phyloP scores from a whole-genome alignment of 2,329 filamentous ascomycete species.

The Alternaria dauci region DNA sequence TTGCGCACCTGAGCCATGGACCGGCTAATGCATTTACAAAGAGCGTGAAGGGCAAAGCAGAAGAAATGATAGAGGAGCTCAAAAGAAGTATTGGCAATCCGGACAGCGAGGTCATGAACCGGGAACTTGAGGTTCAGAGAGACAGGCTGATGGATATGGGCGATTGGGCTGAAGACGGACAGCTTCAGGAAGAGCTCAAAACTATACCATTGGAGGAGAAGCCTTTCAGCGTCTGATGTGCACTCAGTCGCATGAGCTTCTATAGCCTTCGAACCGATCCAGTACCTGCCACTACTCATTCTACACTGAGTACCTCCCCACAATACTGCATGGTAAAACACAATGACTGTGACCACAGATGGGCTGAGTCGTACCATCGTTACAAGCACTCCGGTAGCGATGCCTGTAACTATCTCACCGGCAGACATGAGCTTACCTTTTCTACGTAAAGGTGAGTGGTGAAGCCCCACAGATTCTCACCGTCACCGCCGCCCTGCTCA shows the following conservation, averaged over 20 bases:
- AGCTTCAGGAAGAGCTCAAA: neutral
- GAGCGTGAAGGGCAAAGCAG: conserved; percentile 50
- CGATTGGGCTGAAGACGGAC: conserved; percentile 27
- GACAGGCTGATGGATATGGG: conserved; percentile 43
- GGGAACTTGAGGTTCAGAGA: conserved; percentile 39
- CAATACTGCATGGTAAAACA: neutral
- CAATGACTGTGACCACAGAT: neutral
- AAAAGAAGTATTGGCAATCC: conserved; percentile 33
- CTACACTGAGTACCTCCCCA: neutral
- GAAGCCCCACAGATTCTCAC: conserved; percentile 1
- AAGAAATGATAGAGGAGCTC: conserved; percentile 42
- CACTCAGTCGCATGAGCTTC: neutral
- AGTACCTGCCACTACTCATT: neutral
- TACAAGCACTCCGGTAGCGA: neutral
- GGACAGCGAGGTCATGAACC: conserved; percentile 30
- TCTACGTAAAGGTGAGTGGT: conserved; percentile 16
- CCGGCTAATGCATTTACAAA: conserved; percentile 51
- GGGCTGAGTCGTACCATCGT: neutral
- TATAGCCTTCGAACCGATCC: neutral
- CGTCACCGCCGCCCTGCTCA: conserved; percentile 13
- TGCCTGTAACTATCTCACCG: neutral
- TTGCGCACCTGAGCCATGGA: conserved; percentile 56
- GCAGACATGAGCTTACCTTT: neutral
- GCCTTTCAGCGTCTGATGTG: conserved; percentile 10
- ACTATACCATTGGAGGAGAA: conserved; percentile 4